Evolutionary conservation across 1,284 basidiomycete genomes (phyloP).

Genomic region (Apiotrichum montevideense): DNA sequence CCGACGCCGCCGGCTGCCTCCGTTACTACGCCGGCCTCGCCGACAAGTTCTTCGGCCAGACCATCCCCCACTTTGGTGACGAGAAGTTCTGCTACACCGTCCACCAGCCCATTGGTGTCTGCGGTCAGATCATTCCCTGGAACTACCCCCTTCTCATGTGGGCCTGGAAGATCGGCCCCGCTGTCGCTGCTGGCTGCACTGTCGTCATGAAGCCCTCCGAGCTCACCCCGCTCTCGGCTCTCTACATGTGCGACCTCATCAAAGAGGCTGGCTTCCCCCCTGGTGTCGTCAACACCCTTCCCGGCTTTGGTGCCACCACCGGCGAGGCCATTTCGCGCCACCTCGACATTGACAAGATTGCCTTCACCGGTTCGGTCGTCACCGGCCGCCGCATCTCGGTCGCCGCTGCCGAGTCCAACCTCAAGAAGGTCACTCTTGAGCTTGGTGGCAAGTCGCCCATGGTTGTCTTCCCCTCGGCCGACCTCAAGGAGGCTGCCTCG

Average conservation of each 20-base stretch:
- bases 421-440: constrained; percentile 63
- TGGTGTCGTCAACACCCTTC: constrained; percentile 84
- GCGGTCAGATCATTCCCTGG: constrained; percentile 85
- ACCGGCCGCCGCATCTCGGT: constrained; percentile 82
- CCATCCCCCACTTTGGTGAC: constrained; percentile 42
- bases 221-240: constrained; percentile 79
- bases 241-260: constrained; percentile 52
- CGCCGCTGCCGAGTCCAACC: constrained; percentile 71
- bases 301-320: constrained; percentile 72
- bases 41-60: constrained; percentile 59
- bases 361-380: constrained; percentile 58
- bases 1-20: constrained; percentile 69
- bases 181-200: constrained; percentile 60
- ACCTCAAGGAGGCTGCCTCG: constrained; percentile 67
- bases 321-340: constrained; percentile 77
- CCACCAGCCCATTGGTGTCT: constrained; percentile 91
- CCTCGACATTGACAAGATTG: constrained; percentile 68
- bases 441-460: constrained; percentile 53
- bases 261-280: constrained; percentile 66
- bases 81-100: constrained; percentile 76
- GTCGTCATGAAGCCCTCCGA: constrained; percentile 67
- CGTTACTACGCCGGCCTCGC: constrained; percentile 68
- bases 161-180: constrained; percentile 87
- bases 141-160: constrained; percentile 92
- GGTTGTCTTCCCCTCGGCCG: constrained; percentile 49